Evolutionary conservation across 2,329 filamentous ascomycete species (phyloP), one percentile per base, ranked within the genome.

Genomic region (Claviceps sp.): DNA sequence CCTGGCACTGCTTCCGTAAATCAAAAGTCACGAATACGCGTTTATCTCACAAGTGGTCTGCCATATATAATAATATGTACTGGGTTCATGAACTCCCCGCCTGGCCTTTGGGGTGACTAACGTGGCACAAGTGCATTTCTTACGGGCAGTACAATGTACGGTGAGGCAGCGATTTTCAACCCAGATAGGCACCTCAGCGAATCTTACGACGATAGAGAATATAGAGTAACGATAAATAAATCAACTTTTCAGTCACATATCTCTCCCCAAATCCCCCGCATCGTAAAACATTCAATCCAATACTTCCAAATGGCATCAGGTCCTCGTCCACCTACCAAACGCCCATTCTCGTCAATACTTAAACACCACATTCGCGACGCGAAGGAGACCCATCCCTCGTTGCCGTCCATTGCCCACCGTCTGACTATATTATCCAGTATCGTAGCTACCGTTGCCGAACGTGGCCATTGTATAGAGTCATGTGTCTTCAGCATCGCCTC

Each of bases 211-310:
- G 30, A 48, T 42, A 50, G 7, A 46, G 4, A 37, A 36, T 8
- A 47, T 14, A 50, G 47, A 51, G 46, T 53, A 46, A 52, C 49
- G 52, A 24, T 6, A 48, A 49, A 50, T 45, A 47, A 48, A 11
- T 38, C 38, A 47, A 30, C 3, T 26, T 53, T 45, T 22, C 49
- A 34, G 37, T 51, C 51, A 45, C 38, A 51, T 44, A 16, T 45
- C 16, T 16, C 24, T 44, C 20, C 6, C 47, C 34, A 20, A 44
- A 47, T 3, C 30, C 4, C 30, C 30, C 30, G 30, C 30, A 34
- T 34, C 30, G 4, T 30, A 11, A 11, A 34, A 11, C 30, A n/a
- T 24, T 20, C 24, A 34, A 42, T 41, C 45, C 38, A 34, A 37
- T 43, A 38, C 38, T 36, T 22, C 37, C 7, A 46, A 5, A 34